Base-by-base conservation (phyloP, 805 yeast genomes). In the Wickerhamomyces bovis region DNA sequence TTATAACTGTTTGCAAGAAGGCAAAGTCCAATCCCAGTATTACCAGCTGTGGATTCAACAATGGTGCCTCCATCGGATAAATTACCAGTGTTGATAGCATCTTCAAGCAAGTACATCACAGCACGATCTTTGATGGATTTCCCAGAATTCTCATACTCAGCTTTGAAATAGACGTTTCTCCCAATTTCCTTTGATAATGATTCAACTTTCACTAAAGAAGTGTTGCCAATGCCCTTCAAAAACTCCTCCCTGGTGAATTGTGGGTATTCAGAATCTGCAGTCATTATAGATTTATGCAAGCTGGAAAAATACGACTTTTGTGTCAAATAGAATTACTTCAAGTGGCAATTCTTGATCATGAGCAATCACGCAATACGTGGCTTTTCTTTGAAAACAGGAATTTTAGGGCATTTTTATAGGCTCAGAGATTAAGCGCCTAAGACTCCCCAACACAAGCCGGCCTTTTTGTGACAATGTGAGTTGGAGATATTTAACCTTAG, bases 61-160 rank as follows among this genome's bases (percentile, higher is more conserved):
- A 86, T 77, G 15, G 79, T 68, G 51, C 86, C 90, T 1, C 82
- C 85, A 0, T 87, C 85, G 4, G 64, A 63, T 20, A 86, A 61
- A 3, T 65, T 56, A 1, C 85, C 86, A 36, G 59, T 51, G 6
- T 50, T 44, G 54, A 85, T 85, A 44, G 81, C 83, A 30, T 74
- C 76, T 43, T 78, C 67, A 11, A 86, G 77, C 36, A 86, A 77
- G 1, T 88, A 81, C 16, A 80, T 64, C 0, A 94, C 94, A 23
- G 87, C 88, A 36, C 95, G 67, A 57, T 86, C 95, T 55, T 86
- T 86, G 35, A 95, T 89, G 28, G 89, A 81, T 0, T 89, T 90
- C 0, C 87, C 95, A 0, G 95, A 94, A 56, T 86, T 87, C 39
- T 68, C 60, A 49, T 84, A 66, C 61, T 86, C 95, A 39, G 85